Percentiles rank a stretch among this genome's conserved stretches.
Conservation (phyloP, 163 green algal species). For the Coccomyxa subellipsoidea region DNA sequence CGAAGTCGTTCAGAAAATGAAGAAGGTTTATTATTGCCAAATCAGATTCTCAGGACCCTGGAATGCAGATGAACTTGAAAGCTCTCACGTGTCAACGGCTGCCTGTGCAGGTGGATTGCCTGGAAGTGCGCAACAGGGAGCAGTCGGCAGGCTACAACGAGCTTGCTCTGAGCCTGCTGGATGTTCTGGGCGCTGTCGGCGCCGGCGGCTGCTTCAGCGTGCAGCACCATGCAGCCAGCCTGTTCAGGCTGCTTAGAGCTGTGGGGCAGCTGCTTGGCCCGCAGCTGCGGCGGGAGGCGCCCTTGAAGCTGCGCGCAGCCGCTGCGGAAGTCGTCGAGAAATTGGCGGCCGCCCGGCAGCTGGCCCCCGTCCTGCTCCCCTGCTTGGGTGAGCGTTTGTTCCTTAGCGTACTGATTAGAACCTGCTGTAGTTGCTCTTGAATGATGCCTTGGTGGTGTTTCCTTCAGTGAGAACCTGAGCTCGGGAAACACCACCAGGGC, state of each 20-base stretch:
- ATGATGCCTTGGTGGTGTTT: no score
- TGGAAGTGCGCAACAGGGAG: not conserved
- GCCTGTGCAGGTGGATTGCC: not conserved
- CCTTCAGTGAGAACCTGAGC: no score
- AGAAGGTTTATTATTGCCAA: no score
- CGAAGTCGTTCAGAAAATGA: no score
- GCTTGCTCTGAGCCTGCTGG: not conserved
- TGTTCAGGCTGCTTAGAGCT: not conserved
- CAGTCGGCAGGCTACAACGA: not conserved
- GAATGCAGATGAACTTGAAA: not conserved
- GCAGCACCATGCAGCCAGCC: not conserved
- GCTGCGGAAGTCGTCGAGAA: not conserved
- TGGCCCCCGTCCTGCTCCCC: not conserved
- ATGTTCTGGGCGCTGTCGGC: not conserved
- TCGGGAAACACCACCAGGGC: no score
- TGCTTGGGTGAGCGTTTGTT: not conserved
- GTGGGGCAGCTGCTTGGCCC: not conserved
- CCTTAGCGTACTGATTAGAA: no score
- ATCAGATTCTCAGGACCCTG: no score
- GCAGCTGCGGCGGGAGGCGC: not conserved
- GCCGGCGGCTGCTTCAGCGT: not conserved
- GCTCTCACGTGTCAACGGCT: not conserved
- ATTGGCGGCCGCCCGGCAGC: not conserved
- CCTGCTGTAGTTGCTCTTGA: no score
- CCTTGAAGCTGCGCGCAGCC: not conserved